Evolutionary conservation across 179 eudicot species (phyloP), one percentile per base, ranked within the genome.

Genomic region (Nepenthes alata): DNA sequence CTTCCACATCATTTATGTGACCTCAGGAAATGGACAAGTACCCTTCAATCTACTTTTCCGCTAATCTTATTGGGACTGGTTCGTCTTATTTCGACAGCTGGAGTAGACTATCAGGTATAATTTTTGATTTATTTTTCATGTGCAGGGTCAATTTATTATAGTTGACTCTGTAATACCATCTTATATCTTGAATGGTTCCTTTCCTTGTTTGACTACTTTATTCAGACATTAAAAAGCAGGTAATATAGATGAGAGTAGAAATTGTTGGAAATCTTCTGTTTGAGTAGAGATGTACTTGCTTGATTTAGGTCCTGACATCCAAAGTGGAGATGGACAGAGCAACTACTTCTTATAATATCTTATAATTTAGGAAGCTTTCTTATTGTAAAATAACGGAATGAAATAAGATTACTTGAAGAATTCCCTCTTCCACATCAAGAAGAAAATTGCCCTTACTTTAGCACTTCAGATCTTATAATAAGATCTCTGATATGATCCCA

Each of bases 61-160:
- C 77, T 89, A 69, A 60, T 91, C 60, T 59, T 91, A 55, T 70
- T 91, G 64, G 98, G 98, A 38, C 67, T 86, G 44, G 95, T 78
- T 65, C 88, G 98, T 58, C 81, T 91, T 67, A 48, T 83, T 71
- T 65, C 81, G 56, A 91, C 96, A 12, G 61, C 83, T 55, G 83
- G 95, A 68, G 83, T 89, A 50, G 83, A 89, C 74, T 91, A 89
- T 82, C 98, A 91, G 95, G 96, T 91, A 57, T 36, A 35, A 57
- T 25, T 25, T 25, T 25, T 25, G 25, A 25, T 25, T 25, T 25
- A 25, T 25, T 25, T 25, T 25, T 25, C 25, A 25, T 25, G 25
- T 25, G 25, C 25, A 25, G 25, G 25, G 25, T 25, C 25, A 25
- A 25, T 25, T 25, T 25, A 25, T 25, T 25, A 41, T 41, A 41